phyloP scores from a whole-genome alignment of 768 basidiomycete species.

The Phanerochaete sordida region DNA sequence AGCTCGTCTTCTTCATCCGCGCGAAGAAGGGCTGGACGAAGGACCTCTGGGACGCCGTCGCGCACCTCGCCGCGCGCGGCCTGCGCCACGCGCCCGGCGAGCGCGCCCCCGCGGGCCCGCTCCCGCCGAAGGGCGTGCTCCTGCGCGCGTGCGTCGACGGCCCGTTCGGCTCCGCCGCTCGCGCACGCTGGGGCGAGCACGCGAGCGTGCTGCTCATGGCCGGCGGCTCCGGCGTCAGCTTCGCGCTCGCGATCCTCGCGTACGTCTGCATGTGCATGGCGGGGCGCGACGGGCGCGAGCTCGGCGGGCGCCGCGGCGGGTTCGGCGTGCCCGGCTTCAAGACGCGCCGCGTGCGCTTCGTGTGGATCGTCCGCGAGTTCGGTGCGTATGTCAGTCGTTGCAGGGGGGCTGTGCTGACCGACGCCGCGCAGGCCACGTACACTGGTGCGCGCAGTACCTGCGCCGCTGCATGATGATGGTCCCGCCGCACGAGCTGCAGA shows the following conservation, averaged over 20 bases:
- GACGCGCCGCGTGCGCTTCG: slow-evolving; percentile 59
- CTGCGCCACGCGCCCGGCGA: slow-evolving; percentile 27
- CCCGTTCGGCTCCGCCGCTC: slow-evolving; percentile 62
- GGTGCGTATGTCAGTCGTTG: slow-evolving; percentile 39
- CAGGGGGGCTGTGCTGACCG: slow-evolving; percentile 5
- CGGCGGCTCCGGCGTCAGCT: slow-evolving; percentile 76
- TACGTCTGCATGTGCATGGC: slow-evolving; percentile 57
- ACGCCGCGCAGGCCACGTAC: slow-evolving; percentile 53
- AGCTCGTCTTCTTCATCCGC: slow-evolving; percentile 65
- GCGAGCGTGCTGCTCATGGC: slow-evolving; percentile 60
- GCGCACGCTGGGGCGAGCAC: slow-evolving; percentile 56
- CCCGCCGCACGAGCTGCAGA: slow-evolving; percentile 43
- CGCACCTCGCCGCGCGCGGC: slow-evolving; percentile 29
- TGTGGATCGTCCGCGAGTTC: slow-evolving; percentile 77
- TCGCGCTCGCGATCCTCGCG: slow-evolving; percentile 63
- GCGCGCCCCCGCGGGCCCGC: slow-evolving; percentile 21
- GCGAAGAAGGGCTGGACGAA: slow-evolving; percentile 69
- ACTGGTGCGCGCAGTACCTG: slow-evolving; percentile 70
- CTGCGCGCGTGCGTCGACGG: slow-evolving; percentile 60
- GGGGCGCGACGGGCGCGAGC: slow-evolving; percentile 45
- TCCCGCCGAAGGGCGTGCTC: slow-evolving; percentile 46
- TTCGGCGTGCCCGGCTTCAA: slow-evolving; percentile 37
- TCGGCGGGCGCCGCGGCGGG: slow-evolving; percentile 46
- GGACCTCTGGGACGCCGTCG: slow-evolving; percentile 57
- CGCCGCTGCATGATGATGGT: slow-evolving; percentile 60